Conservation (phyloP, 1,284 basidiomycete genomes). For the Microbotryomycetes sp. region DNA sequence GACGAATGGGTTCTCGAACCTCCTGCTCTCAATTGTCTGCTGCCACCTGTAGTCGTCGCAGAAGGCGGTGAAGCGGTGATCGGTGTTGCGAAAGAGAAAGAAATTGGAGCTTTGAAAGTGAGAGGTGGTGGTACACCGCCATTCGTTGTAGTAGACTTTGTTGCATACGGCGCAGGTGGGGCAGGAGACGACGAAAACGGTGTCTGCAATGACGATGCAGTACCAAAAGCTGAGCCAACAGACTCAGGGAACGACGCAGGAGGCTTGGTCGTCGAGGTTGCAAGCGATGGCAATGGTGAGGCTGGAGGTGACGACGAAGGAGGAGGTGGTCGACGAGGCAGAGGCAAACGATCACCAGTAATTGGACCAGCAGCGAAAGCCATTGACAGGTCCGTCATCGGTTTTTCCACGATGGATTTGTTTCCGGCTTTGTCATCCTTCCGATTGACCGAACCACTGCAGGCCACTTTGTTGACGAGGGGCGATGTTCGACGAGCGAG, state of each 20-base stretch:
- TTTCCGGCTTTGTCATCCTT: background rate
- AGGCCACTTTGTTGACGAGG: conserved; percentile 7
- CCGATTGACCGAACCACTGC: background rate
- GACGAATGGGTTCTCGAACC: background rate
- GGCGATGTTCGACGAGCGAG: conserved; percentile 41
- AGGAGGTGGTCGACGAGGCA: conserved; percentile 20
- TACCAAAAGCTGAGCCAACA: background rate
- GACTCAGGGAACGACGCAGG: background rate
- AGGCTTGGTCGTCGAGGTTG: background rate
- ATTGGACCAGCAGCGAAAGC: conserved; percentile 19
- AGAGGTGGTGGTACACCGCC: background rate
- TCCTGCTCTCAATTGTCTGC: background rate
- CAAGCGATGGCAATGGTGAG: background rate
- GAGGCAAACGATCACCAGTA: conserved; percentile 26
- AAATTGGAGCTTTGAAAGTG: background rate
- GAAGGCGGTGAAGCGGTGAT: background rate
- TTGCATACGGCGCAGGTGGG: background rate
- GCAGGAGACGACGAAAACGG: background rate
- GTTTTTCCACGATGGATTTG: too few relatives aligned
- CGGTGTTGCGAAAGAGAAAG: background rate
- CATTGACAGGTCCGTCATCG: conserved; percentile 13
- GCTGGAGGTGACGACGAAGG: background rate
- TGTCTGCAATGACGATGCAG: too few relatives aligned
- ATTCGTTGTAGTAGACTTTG: background rate
- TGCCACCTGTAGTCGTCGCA: background rate